phyloP scores from a whole-genome alignment of 495 filamentous ascomycete species.

The Cudoniella acicularis region DNA sequence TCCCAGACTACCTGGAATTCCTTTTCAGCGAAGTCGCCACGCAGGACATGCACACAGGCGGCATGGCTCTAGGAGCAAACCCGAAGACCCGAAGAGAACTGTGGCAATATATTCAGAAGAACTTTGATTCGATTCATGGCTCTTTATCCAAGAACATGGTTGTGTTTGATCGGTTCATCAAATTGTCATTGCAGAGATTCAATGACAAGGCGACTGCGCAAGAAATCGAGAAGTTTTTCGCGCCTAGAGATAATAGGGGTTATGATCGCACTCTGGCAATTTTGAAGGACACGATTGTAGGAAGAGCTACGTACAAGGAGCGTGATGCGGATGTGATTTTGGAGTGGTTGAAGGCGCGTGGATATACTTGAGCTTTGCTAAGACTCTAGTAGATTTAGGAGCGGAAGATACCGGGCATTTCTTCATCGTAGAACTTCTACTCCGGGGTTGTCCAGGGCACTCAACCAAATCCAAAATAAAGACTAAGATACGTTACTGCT shows the following conservation, averaged over 20 bases:
- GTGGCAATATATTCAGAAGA: conserved; percentile 78
- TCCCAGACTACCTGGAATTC: conserved; percentile 70
- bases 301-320: conserved; percentile 61
- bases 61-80: conserved; percentile 67
- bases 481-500: too few relatives aligned
- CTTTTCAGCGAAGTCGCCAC: conserved; percentile 72
- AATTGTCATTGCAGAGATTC: conserved; percentile 72
- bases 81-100: conserved; percentile 61
- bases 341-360: conserved; percentile 63
- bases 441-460: too few relatives aligned
- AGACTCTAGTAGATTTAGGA: too few relatives aligned
- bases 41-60: conserved; percentile 83
- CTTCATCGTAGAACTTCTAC: too few relatives aligned
- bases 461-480: too few relatives aligned
- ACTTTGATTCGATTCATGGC: conserved; percentile 67
- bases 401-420: too few relatives aligned
- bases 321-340: conserved; percentile 55
- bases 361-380: conserved; percentile 40
- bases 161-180: conserved; percentile 82
- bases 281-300: conserved; percentile 60
- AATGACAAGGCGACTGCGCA: conserved; percentile 60
- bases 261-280: conserved; percentile 63
- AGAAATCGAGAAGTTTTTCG: conserved; percentile 75
- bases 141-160: conserved; percentile 77
- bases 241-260: conserved; percentile 59